phyloP scores from a whole-genome alignment of 108 stramenopile genomes.

The Pseudonitzschia delicatissima region DNA sequence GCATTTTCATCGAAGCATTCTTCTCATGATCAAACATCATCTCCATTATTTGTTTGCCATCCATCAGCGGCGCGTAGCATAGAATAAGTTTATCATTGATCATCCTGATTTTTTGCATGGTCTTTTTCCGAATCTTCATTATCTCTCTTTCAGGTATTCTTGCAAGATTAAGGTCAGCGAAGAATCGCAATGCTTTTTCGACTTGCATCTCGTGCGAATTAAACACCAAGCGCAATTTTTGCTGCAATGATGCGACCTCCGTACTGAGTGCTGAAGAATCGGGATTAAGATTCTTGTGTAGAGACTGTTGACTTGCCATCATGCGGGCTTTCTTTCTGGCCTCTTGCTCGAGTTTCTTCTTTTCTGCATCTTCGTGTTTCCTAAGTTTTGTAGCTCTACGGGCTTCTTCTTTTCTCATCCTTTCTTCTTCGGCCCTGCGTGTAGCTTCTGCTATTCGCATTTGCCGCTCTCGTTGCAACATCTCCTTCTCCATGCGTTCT shows the following conservation, averaged over 20 bases:
- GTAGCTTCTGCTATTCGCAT: constrained; percentile 10
- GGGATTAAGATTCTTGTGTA: background rate
- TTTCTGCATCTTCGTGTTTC: constrained; percentile 8
- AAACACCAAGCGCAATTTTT: background rate
- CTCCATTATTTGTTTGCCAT: background rate
- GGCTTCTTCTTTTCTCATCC: constrained; percentile 6
- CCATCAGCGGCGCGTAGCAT: background rate
- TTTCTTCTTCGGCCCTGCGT: constrained; percentile 11
- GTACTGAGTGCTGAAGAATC: background rate
- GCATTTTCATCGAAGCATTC: background rate
- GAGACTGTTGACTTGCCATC: background rate
- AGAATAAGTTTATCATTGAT: background rate
- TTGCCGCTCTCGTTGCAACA: constrained; percentile 1
- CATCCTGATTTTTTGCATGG: background rate
- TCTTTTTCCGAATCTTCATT: background rate
- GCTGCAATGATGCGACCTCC: constrained; percentile 2
- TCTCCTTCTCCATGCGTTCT: constrained; percentile 2
- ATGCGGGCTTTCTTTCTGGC: background rate
- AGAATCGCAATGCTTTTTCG: background rate
- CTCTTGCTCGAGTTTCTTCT: constrained; percentile 11
- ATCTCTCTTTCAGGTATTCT: constrained; percentile 7
- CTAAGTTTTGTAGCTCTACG: background rate
- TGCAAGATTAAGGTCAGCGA: background rate
- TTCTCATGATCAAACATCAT: constrained; percentile 2
- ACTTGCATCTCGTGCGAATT: constrained; percentile 6